Evolutionary conservation across 768 basidiomycete species (phyloP), one percentile per base, ranked within the genome.

Genomic region (Naematelia encephala): DNA sequence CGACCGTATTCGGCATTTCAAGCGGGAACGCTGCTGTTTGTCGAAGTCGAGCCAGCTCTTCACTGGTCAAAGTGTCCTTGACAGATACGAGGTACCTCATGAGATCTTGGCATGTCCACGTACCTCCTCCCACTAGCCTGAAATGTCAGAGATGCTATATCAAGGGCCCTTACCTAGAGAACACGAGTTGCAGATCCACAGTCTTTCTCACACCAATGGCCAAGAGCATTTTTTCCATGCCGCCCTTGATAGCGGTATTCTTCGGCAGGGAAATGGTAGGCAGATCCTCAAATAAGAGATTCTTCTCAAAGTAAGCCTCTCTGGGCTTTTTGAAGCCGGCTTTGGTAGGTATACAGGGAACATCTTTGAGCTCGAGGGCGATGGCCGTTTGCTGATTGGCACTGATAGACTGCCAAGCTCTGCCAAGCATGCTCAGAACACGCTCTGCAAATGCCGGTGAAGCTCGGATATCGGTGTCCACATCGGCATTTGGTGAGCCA

Each of bases 131-230:
- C 47, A 76, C 60, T 25, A 74, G 56, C 45, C 68, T 74, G 57
- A 1, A 57, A 59, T 70, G 8, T 39, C 16, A 39, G 34, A 39
- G 8, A 39, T 39, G 34, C 34, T 8, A 39, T 39, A 39, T 39
- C 34, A 70, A 59, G 0, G 73, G 53, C 1, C 64, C 80, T 50
- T 54, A 89, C 86, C 92, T 82, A 54, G 87, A 84, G 72, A 99
- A 99, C n/a, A 99, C 83, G 2, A 96, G 80, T 74, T 97, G 92
- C 1, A 97, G 81, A 60, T 97, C 89, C 5, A 97, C 91, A 63
- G 93, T 91, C 72, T 86, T 90, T 16, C 91, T 84, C 11, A 97
- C 90, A 11, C 91, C 94, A 0, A 97, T 78, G 1, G 82, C 83
- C 26, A 83, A 79, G 4, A 80, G 60, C 59, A 80, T 74, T 62